Evolutionary conservation across 2,329 filamentous ascomycete species (phyloP).

Genomic region (Cyphellophora attinorum): DNA sequence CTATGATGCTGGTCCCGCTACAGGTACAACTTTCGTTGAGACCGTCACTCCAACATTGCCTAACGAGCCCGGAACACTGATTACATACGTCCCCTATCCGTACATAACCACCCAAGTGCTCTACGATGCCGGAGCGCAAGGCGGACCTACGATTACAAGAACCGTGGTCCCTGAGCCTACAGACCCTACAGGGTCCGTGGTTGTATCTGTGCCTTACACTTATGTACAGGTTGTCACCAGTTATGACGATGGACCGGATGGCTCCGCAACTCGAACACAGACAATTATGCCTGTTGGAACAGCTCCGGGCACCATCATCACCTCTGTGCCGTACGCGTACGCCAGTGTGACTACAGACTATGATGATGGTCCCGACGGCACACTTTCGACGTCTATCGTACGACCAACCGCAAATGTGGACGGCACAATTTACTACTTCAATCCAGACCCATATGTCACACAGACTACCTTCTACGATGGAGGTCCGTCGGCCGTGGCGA

Average conservation of each 20-base stretch:
- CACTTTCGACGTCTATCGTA: not conserved
- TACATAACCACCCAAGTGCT: not conserved
- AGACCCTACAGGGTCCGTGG: not conserved
- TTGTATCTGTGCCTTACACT: not conserved
- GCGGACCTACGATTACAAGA: not conserved
- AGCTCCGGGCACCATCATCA: conserved; percentile 1
- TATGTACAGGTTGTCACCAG: not conserved
- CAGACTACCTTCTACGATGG: not conserved
- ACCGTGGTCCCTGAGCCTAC: not conserved
- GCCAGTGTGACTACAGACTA: not conserved
- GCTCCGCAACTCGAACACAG: not conserved
- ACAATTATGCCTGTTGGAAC: not conserved
- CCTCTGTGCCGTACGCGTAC: conserved; percentile 1
- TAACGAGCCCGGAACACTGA: not conserved
- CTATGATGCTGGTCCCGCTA: not conserved
- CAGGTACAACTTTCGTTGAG: not conserved
- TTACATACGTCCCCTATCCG: not conserved
- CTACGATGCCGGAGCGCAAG: not conserved
- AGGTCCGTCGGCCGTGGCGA: not conserved
- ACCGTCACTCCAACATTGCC: not conserved
- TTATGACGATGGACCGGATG: not conserved
- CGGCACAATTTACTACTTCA: not conserved
- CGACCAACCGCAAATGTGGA: not conserved
- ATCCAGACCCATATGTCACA: not conserved
- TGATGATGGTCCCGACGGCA: not conserved